Conservation (phyloP, 768 basidiomycete genomes). For the Phaeotremella fagi region DNA sequence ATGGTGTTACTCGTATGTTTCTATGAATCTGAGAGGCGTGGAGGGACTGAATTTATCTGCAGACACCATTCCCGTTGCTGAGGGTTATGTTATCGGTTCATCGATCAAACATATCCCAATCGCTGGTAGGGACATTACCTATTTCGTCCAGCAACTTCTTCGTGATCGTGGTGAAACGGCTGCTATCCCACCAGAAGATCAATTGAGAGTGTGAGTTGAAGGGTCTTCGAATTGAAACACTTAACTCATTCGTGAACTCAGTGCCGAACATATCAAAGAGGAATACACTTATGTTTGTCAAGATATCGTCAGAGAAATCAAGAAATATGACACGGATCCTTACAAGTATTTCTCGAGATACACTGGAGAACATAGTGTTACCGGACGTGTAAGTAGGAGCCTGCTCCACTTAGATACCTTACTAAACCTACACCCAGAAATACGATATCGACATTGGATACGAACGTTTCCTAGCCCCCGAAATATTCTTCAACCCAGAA, state of each 20-base stretch:
- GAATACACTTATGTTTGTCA: slow-evolving; percentile 98
- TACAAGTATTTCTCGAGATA: slow-evolving; percentile 90
- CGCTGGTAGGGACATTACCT: slow-evolving; percentile 93
- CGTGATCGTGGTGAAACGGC: slow-evolving; percentile 90
- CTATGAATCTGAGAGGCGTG: not conserved
- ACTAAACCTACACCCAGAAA: slow-evolving; percentile 58
- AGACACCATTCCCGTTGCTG: slow-evolving; percentile 81
- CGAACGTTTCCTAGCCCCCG: slow-evolving; percentile 97
- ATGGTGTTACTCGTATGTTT: slow-evolving; percentile 78
- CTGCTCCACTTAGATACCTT: slow-evolving; percentile 1
- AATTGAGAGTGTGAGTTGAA: slow-evolving; percentile 60
- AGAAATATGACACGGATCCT: slow-evolving; percentile 95
- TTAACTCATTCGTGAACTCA: slow-evolving; percentile 6
- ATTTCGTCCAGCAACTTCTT: slow-evolving; percentile 92
- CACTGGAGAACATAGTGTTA: slow-evolving; percentile 89
- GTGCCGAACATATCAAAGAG: slow-evolving; percentile 90
- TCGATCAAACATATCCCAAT: slow-evolving; percentile 99
- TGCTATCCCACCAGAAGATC: slow-evolving; percentile 91
- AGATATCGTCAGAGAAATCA: slow-evolving; percentile 97
- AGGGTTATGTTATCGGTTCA: slow-evolving; percentile 97
- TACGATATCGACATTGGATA: slow-evolving; percentile 92
- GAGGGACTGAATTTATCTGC: not conserved
- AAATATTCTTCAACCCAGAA: slow-evolving; percentile 99
- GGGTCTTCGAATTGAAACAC: not conserved
- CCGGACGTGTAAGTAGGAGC: slow-evolving; percentile 67